Percentiles rank a stretch among this genome's conserved stretches.
phyloP scores from a whole-genome alignment of 768 basidiomycete genomes.

The Boletus barrowsii region DNA sequence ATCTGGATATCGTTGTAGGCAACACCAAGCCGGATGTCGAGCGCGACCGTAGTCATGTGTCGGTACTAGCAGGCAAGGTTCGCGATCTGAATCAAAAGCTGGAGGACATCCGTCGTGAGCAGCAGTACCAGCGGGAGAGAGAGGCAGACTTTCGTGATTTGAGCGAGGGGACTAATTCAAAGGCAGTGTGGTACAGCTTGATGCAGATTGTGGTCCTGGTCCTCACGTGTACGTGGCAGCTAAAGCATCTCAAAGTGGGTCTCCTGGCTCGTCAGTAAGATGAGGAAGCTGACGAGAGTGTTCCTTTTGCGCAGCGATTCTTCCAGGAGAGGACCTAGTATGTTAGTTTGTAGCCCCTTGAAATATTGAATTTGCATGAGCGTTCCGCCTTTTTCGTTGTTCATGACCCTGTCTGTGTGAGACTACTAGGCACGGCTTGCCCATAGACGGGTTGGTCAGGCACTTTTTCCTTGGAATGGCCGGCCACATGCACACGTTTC shows the following conservation, averaged over 20 bases:
- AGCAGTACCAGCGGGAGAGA: conserved; percentile 96
- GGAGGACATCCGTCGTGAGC: conserved; percentile 90
- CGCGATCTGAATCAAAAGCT: conserved; percentile 92
- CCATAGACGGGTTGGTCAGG: not conserved
- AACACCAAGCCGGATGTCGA: conserved; percentile 83
- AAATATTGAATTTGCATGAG: conserved; percentile 2
- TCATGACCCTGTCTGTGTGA: not conserved
- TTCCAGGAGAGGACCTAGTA: conserved; percentile 75
- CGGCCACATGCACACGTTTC: not conserved
- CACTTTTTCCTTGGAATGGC: not conserved
- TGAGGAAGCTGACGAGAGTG: not conserved
- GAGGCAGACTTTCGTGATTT: conserved; percentile 87
- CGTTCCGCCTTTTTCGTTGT: too few species aligned
- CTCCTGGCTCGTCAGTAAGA: not conserved
- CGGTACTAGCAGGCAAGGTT: conserved; percentile 76
- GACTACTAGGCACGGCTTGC: not conserved
- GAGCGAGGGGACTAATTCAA: conserved; percentile 86
- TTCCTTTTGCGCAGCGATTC: conserved; percentile 53
- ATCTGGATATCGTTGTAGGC: conserved; percentile 93
- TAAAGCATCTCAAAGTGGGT: conserved; percentile 82
- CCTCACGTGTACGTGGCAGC: conserved; percentile 88
- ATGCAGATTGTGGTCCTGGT: conserved; percentile 83
- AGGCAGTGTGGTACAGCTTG: conserved; percentile 93
- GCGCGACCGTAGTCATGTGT: conserved; percentile 82
- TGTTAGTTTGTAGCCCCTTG: conserved; percentile 5